Evolutionary conservation across 2,329 filamentous ascomycete genomes (phyloP), one percentile per base, ranked within the genome.

Genomic region (Teratosphaeria zuluensis): DNA sequence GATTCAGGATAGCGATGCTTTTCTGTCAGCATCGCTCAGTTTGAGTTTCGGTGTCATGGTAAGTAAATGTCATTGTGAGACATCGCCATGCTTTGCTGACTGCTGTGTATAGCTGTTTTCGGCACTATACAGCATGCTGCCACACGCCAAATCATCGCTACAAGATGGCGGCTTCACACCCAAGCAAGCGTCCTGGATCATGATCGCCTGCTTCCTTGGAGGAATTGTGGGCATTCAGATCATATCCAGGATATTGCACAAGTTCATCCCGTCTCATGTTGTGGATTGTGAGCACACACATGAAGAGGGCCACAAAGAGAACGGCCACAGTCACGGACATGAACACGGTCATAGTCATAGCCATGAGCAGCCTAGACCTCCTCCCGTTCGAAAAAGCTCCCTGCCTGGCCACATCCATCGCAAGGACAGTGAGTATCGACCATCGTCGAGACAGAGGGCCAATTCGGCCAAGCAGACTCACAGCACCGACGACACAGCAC

Each of bases 11-110:
- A 96, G 89, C 75, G 92, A 89, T 76, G 80, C 80, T 24, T 99
- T 99, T 71, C 80, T 96, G 4, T 92, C 92, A 0, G 85, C 86
- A 24, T 96, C 92, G 0, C 76, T 97, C 61, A 96, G 92, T 74
- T 76, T 99, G 63, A 96, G 91, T 72, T 96, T 96, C 65, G 92
- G 94, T 51, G 92, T 97, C 53, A 95, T 99, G 91, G 92, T 96
- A 74, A 64, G 83, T 70, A 3, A 8, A 11, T 21, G 14, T 16
- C 14, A 30, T 3, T 21, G n/a, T 46, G 21, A 30, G 21, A 58
- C 38, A 48, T 32, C 21, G 38, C 35, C 31, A 30, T 12, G 24
- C 33, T 33, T 52, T 54, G 33, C 31, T 55, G 32, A 63, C 65
- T 33, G 64, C 19, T 21, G 12, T 14, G 32, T 55, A 4, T 67